Evolutionary conservation across 257 asterid species (phyloP), one percentile per base, ranked within the genome.

Genomic region (Salvia rosmarinus): DNA sequence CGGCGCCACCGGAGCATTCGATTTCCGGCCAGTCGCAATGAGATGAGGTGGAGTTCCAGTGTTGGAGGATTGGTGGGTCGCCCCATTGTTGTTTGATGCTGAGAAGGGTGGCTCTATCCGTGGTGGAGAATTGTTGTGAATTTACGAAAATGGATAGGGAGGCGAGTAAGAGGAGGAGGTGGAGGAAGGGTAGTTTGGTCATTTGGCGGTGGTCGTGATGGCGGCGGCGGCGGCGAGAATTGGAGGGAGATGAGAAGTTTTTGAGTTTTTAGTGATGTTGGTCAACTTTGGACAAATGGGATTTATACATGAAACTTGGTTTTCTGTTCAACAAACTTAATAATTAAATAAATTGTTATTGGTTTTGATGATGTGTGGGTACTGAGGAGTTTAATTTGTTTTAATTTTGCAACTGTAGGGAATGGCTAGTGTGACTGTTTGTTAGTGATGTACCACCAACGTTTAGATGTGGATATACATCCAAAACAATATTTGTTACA

Each of bases 1-100:
- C 90, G 8, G 81, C 81, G 37, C 6, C 37, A 72, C 16, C 74
- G 66, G 82, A 68, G 81, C 88, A 84, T 2, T 2, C n/a, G 43
- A 83, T 78, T 67, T 78, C 88, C 77, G 72, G 77, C 88, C 88
- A 83, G 55, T 50, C 42, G 74, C 85, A 83, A 55, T 79, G 85
- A 1, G 85, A 78, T 13, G 88, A 83, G 59, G 85, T 75, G 81
- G 75, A 67, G 81, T 70, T 76, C 88, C 88, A 81, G 20, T 70
- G 51, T 7, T 66, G 70, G 9, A 83, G 88, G 11, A 35, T 13
- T 0, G 32, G 13, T 4, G 88, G 88, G 67, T 81, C 50, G 39
- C 79, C 79, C 84, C 81, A 82, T 44, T 66, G 40, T 50, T 32
- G 80, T 14, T 81, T 84, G 76, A 84, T 75, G 52, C 59, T 64